Base-by-base conservation (phyloP, 73 alveolate species). In the Durusdinium trenchii region DNA sequence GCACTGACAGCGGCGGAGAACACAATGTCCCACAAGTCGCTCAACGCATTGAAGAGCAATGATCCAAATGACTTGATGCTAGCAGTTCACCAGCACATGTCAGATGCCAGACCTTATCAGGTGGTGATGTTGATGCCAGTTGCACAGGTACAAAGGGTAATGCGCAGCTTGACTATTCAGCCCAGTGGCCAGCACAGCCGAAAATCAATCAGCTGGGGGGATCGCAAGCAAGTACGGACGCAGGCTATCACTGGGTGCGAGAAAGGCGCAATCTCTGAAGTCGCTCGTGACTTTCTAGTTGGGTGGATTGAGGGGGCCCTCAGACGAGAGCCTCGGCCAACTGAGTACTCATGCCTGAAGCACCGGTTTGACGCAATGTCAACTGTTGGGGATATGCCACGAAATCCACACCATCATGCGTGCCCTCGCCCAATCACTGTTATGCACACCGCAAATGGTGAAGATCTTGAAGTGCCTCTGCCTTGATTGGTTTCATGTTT, bases 301-400 rank as follows among this genome's bases (percentile, higher is more conserved):
- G 42, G 42, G 43, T 67, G 81, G 81, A 42, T 42, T 0, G 43
- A n/a, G 81, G 81, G 32, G 32, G 32, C 81, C 16, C 81, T 67
- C 16, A n/a, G 81, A 28, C 81, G 81, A 18, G 43, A 67, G 9
- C 42, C 42, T 32, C 81, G 81, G 32, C 81, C 81, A 26, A n/a
- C 81, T 18, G 81, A 67, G 81, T 67, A 67, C 32, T 67, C 81
- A n/a, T 67, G 18, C 42, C 32, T 67, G 81, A 67, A 42, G 42
- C 81, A 67, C 42, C 81, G 81, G 43, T 67, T 67, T 67, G 81
- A 67, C 42, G 81, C 81, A 32, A 26, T 42, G n/a, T 60, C 73
- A 23, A 32, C 30, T 23, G 73, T 23, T 60, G 73, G 18, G n/a
- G 30, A 32, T 32, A 60, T 23, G 73, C 18, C 18, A 1, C 73